phyloP scores from a whole-genome alignment of 2,329 filamentous ascomycete genomes.

The Teratosphaeria destructans region DNA sequence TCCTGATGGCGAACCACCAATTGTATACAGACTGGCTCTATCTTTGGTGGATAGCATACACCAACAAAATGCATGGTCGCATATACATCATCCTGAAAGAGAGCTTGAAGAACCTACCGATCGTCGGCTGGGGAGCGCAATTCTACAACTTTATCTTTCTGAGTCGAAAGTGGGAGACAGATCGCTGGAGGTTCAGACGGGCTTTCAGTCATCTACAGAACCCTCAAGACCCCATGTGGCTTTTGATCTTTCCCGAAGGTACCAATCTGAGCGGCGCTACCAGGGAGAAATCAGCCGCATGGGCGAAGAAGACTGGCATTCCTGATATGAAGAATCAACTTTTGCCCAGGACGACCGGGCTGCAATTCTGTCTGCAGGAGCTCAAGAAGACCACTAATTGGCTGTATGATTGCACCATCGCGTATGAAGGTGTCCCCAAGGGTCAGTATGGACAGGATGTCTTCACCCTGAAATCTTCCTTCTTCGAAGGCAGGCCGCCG shows the following conservation, averaged over 20 bases:
- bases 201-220: constrained; percentile 61
- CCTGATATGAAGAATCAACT: constrained; percentile 64
- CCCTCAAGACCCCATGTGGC: constrained; percentile 74
- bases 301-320: constrained; percentile 66
- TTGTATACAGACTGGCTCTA: constrained; percentile 90
- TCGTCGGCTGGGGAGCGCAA: constrained; percentile 71
- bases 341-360: constrained; percentile 69
- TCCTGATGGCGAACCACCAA: constrained; percentile 73
- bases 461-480: constrained; percentile 78
- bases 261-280: constrained; percentile 69
- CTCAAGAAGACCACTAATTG: constrained; percentile 66
- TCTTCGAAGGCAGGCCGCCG: constrained; percentile 77
- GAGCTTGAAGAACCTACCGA: constrained; percentile 68
- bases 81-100: constrained; percentile 88
- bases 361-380: constrained; percentile 69
- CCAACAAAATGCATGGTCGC: constrained; percentile 70
- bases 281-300: constrained; percentile 57
- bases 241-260: constrained; percentile 78
- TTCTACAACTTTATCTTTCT: constrained; percentile 88
- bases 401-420: constrained; percentile 87
- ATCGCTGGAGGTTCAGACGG: constrained; percentile 64
- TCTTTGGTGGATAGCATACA: constrained; percentile 89
- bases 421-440: constrained; percentile 86
- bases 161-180: constrained; percentile 76
- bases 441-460: constrained; percentile 76